phyloP scores from a whole-genome alignment of 345 rosid species.

The Clarkia xantiana region DNA sequence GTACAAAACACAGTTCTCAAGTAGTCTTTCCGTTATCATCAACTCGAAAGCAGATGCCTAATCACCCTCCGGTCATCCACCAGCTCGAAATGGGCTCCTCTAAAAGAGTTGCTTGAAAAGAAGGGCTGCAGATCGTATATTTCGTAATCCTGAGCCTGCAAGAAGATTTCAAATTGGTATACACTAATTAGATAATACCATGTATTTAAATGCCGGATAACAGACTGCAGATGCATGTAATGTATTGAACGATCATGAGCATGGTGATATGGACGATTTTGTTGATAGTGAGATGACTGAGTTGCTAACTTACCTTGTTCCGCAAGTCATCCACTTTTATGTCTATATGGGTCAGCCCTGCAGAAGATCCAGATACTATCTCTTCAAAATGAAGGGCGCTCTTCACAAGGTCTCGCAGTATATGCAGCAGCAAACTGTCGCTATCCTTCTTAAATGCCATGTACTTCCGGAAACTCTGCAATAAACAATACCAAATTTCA shows the following conservation, averaged over 20 bases:
- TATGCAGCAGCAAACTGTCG: constrained; percentile 63
- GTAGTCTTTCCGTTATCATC: neutral
- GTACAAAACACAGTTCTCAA: neutral
- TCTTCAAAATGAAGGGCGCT: constrained; percentile 77
- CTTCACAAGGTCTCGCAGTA: constrained; percentile 70
- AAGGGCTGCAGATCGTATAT: constrained; percentile 63
- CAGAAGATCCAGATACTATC: constrained; percentile 55
- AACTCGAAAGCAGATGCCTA: constrained; percentile 33
- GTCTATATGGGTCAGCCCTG: constrained; percentile 43
- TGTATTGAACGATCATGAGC: too few relatives aligned
- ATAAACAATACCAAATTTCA: neutral
- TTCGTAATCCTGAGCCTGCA: constrained; percentile 79
- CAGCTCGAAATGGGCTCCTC: constrained; percentile 54
- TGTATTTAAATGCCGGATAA: neutral
- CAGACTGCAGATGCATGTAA: neutral
- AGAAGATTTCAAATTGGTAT: neutral
- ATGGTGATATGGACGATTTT: too few relatives aligned
- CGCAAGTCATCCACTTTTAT: constrained; percentile 65
- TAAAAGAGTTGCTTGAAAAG: constrained; percentile 60
- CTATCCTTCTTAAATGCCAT: constrained; percentile 84
- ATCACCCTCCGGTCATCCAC: constrained; percentile 36
- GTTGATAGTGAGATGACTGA: too few relatives aligned
- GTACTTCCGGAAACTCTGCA: constrained; percentile 87
- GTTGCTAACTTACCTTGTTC: constrained; percentile 36
- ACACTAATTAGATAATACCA: neutral